A percentile compares a stretch with the other conserved stretches of the same genome.
Evolutionary conservation across 768 basidiomycete genomes (phyloP).

Genomic region (Amanita polypyramis): DNA sequence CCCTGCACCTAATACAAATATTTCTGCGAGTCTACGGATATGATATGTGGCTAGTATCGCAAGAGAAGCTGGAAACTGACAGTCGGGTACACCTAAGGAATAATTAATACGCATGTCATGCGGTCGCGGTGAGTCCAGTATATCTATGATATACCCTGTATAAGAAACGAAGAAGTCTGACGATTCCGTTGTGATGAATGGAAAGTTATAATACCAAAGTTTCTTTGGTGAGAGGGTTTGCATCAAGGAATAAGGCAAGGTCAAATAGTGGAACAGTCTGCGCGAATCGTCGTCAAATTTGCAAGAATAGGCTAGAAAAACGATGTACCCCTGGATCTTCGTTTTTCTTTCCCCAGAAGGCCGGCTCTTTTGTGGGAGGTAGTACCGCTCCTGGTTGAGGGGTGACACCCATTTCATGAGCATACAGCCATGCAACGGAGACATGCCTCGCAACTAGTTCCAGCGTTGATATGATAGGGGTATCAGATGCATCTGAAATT

Average conservation of each 20-base stretch:
- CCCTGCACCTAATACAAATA: constrained; percentile 5
- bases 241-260: constrained; percentile 39
- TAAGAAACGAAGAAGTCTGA: too few species aligned
- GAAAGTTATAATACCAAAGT: not conserved
- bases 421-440: constrained; percentile 44
- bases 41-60: not conserved
- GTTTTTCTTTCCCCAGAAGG: constrained; percentile 12
- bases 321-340: constrained; percentile 7
- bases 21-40: not conserved
- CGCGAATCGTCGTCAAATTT: not conserved
- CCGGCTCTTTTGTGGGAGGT: constrained; percentile 24
- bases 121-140: not conserved
- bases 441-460: constrained; percentile 63
- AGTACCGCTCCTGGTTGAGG: constrained; percentile 37
- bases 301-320: constrained; percentile 2
- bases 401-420: constrained; percentile 40
- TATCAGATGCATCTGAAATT: not conserved
- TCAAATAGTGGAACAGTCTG: constrained; percentile 45
- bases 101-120: not conserved
- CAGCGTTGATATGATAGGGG: constrained; percentile 35
- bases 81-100: not conserved
- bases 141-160: too few species aligned
- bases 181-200: too few species aligned
- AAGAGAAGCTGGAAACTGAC: not conserved
- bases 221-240: constrained; percentile 18